These are phyloP conservation scores for Thermochaetoides dissita DNA, from an alignment of 2,329 filamentous ascomycete genomes.

Conservation along the genomic window DNA sequence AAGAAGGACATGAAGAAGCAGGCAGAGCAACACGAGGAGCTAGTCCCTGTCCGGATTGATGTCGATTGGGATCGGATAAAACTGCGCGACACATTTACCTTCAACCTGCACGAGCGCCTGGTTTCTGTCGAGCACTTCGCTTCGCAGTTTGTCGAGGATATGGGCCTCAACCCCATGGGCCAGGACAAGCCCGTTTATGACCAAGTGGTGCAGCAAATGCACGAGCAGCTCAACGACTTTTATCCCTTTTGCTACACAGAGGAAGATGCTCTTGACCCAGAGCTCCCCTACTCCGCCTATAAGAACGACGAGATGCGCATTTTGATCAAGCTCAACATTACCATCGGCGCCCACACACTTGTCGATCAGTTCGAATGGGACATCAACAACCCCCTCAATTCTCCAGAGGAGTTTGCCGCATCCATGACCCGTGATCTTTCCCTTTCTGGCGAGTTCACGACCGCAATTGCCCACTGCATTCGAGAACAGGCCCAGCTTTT, in stretches of 20 bases:
- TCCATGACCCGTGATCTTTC: constrained; percentile 84
- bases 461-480: constrained; percentile 94
- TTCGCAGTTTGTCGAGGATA: constrained; percentile 79
- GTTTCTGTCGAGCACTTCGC: constrained; percentile 71
- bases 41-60: constrained; percentile 82
- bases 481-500: constrained; percentile 92
- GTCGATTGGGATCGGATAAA: constrained; percentile 94
- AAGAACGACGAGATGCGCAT: constrained; percentile 99
- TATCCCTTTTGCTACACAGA: constrained; percentile 84
- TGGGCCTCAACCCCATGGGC: constrained; percentile 63
- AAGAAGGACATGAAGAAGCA: constrained; percentile 73
- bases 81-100: constrained; percentile 92
- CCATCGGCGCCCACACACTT: constrained; percentile 84
- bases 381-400: constrained; percentile 88
- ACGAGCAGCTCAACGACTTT: constrained; percentile 83
- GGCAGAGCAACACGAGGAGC: constrained; percentile 78
- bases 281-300: constrained; percentile 81
- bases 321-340: constrained; percentile 90
- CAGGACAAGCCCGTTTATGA: constrained; percentile 46
- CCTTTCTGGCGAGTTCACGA: constrained; percentile 88
- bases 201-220: constrained; percentile 53
- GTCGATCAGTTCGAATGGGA: constrained; percentile 99
- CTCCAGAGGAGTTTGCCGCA: constrained; percentile 82
- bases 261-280: constrained; percentile 79
- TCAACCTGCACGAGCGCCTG: constrained; percentile 89